Evolutionary conservation across 257 asterid species (phyloP).

Genomic region (Fraxinus cuspidata): DNA sequence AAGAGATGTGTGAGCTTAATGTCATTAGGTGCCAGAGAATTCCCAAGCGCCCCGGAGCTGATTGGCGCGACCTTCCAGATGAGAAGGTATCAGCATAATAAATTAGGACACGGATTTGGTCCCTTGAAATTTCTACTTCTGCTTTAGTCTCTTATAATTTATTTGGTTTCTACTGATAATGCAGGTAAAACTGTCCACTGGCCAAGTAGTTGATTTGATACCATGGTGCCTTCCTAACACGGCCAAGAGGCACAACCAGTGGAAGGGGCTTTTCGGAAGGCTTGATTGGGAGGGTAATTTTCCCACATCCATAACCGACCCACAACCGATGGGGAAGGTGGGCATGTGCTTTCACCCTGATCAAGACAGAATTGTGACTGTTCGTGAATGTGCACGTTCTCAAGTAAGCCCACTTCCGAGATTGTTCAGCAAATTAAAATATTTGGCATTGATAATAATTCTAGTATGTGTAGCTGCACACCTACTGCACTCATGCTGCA

Average conservation of each 20-base stretch:
- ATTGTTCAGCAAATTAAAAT: constrained; percentile 1
- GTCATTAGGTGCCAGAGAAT: constrained; percentile 69
- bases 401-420: constrained; percentile 50
- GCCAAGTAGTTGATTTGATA: too few relatives aligned
- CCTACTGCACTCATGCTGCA: too few relatives aligned
- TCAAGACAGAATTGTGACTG: constrained; percentile 92
- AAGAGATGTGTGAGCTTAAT: constrained; percentile 76
- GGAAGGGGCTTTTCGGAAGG: too few relatives aligned
- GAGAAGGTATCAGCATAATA: constrained; percentile 59
- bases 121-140: constrained; percentile 8
- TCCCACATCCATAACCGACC: too few relatives aligned
- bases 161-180: too few relatives aligned
- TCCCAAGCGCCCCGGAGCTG: constrained; percentile 84
- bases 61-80: constrained; percentile 95
- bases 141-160: not conserved
- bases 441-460: too few relatives aligned
- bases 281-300: too few relatives aligned
- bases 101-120: not conserved
- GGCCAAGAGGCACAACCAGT: constrained; percentile 36
- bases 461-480: too few relatives aligned
- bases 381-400: constrained; percentile 96
- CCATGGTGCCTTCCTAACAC: constrained; percentile 98
- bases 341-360: constrained; percentile 97
- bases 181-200: too few relatives aligned
- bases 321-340: constrained; percentile 67